Evolutionary conservation across 106 monocot species (phyloP), one percentile per base, ranked within the genome.

Genomic region (Agapanthus africanus): DNA sequence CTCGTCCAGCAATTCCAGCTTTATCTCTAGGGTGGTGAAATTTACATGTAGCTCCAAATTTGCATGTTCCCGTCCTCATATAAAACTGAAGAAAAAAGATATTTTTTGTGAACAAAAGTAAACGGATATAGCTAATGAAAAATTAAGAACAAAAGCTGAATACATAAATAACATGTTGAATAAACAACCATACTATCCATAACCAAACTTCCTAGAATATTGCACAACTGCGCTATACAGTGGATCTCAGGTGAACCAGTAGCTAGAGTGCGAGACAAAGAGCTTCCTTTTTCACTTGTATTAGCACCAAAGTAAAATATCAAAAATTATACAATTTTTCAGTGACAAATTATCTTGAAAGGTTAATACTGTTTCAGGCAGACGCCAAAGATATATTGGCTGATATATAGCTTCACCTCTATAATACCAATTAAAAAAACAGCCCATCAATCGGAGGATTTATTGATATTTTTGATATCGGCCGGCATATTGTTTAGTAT

Each of bases 11-110:
- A 70, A 93, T 79, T 71, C 84, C 92, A 76, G 87, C 92, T 57
- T 84, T 92, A 59, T 99, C 97, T 81, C 68, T 87, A 22, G 97
- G 97, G 62, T 99, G 97, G 73, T 99, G 83, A 80, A 99, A 99
- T 78, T 99, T 99, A 66, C 97, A 99, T 26, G 92, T 99, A 62
- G 87, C 76, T 56, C 97, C 97, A 79, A 99, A 99, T 79, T 92
- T 99, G 81, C 97, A 99, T 42, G 81, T 85, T 65, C 97, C 97
- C 4, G 92, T 99, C 79, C 82, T 99, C 59, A 99, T 64, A 76
- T 90, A 99, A 70, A 92, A 99, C 97, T 99, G 63, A 49, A 79
- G 30, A 27, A 68, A 54, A 37, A 37, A n/a, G n/a, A n/a, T n/a
- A n/a, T n/a, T n/a, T n/a, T n/a, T n/a, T n/a, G n/a, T n/a, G n/a